Percentiles rank a stretch among this genome's conserved stretches.
Conservation (phyloP, 176 grass and related monocot genomes). For the Rhipidocladum racemiflorum region DNA sequence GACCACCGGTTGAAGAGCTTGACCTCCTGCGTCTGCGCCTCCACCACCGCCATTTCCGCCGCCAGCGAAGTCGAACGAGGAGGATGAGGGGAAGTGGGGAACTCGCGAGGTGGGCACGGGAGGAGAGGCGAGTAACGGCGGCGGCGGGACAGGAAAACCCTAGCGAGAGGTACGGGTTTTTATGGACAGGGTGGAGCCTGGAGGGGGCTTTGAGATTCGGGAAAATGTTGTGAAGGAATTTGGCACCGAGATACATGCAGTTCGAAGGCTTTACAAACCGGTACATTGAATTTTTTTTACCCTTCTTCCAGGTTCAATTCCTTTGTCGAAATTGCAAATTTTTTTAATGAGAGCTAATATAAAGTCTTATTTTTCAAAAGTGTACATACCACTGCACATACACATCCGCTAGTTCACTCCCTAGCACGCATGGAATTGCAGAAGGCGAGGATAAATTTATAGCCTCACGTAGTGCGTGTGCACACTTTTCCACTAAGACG, state of each 20-base stretch:
- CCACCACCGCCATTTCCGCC: conserved; percentile 9
- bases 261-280: not conserved
- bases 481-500: fast-evolving
- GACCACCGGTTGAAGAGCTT: conserved; percentile 38
- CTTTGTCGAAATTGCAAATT: not conserved
- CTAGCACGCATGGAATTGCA: too few relatives aligned
- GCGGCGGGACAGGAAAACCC: not conserved
- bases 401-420: too few relatives aligned
- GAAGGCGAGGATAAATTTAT: not conserved
- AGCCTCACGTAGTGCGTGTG: fast-evolving
- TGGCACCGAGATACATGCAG: not conserved
- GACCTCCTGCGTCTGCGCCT: conserved; percentile 14
- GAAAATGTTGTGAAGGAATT: not conserved
- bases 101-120: not conserved
- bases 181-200: not conserved
- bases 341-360: not conserved
- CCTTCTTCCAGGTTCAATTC: not conserved
- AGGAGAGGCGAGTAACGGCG: not conserved
- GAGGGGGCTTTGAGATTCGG: not conserved
- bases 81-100: too few relatives aligned
- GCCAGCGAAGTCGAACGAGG: not conserved
- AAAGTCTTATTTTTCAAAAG: too few relatives aligned
- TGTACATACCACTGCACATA: too few relatives aligned
- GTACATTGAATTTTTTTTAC: not conserved
- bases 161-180: not conserved